Percentiles rank a stretch among this genome's conserved stretches.
Conservation (phyloP, 2,329 filamentous ascomycete genomes). For the Pestalotiopsis sp. region DNA sequence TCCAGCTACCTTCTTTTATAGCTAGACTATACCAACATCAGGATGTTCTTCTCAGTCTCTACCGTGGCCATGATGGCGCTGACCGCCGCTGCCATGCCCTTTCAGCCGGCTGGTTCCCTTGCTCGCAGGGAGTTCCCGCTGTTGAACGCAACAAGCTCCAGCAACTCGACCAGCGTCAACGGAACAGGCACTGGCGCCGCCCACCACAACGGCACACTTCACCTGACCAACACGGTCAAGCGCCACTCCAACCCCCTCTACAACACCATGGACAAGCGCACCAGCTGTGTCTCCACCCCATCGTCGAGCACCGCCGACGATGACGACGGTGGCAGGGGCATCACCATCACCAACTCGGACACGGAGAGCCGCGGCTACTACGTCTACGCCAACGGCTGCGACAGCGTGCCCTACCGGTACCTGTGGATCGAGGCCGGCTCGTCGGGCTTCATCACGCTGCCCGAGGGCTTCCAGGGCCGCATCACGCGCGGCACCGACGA, state of each 20-base stretch:
- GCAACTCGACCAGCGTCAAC: not conserved
- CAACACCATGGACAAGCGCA: not conserved
- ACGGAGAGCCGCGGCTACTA: slow-evolving; percentile 21
- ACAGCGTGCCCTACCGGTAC: slow-evolving; percentile 28
- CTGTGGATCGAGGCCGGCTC: slow-evolving; percentile 25
- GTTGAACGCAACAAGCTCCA: not conserved
- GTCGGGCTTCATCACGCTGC: slow-evolving; percentile 28
- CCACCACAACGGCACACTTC: not conserved
- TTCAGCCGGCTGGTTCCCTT: not conserved
- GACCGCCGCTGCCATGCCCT: not conserved
- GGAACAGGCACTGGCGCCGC: not conserved
- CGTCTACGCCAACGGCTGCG: slow-evolving; percentile 30
- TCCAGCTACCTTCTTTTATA: not conserved
- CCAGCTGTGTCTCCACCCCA: not conserved
- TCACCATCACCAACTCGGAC: slow-evolving; percentile 19
- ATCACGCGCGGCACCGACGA: slow-evolving; percentile 28
- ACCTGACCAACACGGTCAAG: not conserved
- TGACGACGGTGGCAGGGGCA: not conserved
- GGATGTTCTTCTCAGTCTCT: slow-evolving; percentile 5
- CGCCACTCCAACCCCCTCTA: not conserved
- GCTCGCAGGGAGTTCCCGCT: not conserved
- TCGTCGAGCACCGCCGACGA: not conserved
- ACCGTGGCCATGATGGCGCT: slow-evolving; percentile 1
- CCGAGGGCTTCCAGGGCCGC: slow-evolving; percentile 27
- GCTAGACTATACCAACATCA: slow-evolving; percentile 5